Conservation (phyloP, 1,284 basidiomycete species). For the Lignosus rhinocerotis region DNA sequence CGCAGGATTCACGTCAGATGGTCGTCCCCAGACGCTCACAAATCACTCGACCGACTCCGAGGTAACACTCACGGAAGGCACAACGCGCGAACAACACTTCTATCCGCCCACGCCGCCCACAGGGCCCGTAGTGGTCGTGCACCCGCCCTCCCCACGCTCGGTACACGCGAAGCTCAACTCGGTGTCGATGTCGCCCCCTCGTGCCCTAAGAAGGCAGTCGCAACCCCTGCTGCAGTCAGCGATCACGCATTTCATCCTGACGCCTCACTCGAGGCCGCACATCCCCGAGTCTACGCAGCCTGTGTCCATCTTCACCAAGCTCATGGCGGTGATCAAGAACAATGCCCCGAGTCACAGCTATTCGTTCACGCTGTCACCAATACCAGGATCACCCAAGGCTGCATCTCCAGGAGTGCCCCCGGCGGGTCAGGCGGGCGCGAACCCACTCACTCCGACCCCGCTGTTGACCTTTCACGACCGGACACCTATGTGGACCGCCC, state of each 20-base stretch:
- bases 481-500: conserved; percentile 63
- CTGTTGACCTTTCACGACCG: conserved; percentile 69
- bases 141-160: conserved; percentile 46
- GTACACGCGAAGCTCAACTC: conserved; percentile 43
- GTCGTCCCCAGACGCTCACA: conserved; percentile 6
- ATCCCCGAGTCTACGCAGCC: conserved; percentile 36
- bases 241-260: conserved; percentile 58
- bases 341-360: conserved; percentile 59
- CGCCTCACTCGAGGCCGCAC: conserved; percentile 50
- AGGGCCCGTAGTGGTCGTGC: conserved; percentile 35
- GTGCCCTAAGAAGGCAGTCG: neutral
- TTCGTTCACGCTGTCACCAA: conserved; percentile 61
- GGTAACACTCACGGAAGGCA: conserved; percentile 33
- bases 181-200: conserved; percentile 20
- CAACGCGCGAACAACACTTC: conserved; percentile 43
- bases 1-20: conserved; percentile 3
- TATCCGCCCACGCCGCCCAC: conserved; percentile 62
- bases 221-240: conserved; percentile 13
- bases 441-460: conserved; percentile 37
- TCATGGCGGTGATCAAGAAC: conserved; percentile 56
- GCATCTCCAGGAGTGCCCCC: conserved; percentile 21
- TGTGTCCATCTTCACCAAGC: conserved; percentile 54
- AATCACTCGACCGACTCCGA: conserved; percentile 36
- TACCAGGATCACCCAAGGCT: conserved; percentile 28
- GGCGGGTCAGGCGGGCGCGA: conserved; percentile 12